Base-by-base conservation (phyloP, 2,329 filamentous ascomycete species). In the Colletotrichum lentis region DNA sequence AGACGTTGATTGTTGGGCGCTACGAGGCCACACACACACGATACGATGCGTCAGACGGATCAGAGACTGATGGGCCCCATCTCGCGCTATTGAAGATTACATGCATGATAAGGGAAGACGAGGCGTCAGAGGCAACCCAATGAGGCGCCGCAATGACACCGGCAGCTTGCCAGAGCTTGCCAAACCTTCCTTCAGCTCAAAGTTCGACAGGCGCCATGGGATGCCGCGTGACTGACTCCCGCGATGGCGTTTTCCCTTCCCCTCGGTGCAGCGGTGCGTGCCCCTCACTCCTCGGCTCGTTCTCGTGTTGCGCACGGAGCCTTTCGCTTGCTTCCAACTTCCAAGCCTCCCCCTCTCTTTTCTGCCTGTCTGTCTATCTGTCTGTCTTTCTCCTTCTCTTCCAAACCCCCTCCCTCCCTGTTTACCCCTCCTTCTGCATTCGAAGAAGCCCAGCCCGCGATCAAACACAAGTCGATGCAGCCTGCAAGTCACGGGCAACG, bases 21-120 rank as follows among this genome's bases (percentile, higher is more conserved):
- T 62, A 53, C 56, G 27, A 41, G 52, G 56, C 22, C 46, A 46
- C 39, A 61, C 20, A 46, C 39, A n/a, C n/a, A n/a, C n/a, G n/a
- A n/a, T n/a, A 61, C 20, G 47, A 37, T 52, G 44, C 41, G 44
- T 49, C 54, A 54, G 18, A 64, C 57, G 24, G 24, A 67, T 49
- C 54, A n/a, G n/a, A 54, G 18, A 64, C 52, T 37, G 24, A 67
- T 64, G 47, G 59, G 47, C n/a, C 53, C 47, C 61, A 41, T 52
- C 49, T 35, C 61, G 41, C 61, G 41, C 64, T 67, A 58, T 64
- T 58, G 53, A 65, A 49, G 65, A 68, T 65, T 60, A 56, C 65
- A 47, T 68, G 65, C 65, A 68, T 52, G 65, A 50, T 49, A 27
- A 49, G 37, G 55, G 55, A 56, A 43, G 35, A 50, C 47, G n/a